phyloP scores from a whole-genome alignment of 495 filamentous ascomycete genomes.

The Xylaria intraflava region DNA sequence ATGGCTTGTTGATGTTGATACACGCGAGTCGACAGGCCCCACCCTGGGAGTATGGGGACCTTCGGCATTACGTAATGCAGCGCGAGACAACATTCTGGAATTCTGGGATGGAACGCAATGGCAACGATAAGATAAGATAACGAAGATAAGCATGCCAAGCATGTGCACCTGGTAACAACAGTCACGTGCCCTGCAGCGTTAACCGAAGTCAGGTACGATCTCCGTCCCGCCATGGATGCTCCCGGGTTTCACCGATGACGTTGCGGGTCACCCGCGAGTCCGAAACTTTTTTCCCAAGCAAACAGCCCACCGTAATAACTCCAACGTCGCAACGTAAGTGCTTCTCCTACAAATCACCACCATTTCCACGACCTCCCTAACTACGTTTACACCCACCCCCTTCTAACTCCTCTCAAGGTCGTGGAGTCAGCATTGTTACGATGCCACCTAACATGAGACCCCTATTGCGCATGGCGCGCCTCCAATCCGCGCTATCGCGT shows the following conservation, averaged over 20 bases:
- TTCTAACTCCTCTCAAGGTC: not conserved
- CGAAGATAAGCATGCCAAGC: too few relatives aligned
- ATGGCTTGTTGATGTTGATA: constrained; percentile 3
- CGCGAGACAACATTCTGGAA: too few relatives aligned
- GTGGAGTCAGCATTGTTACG: not conserved
- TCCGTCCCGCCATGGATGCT: not conserved
- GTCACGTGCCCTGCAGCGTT: too few relatives aligned
- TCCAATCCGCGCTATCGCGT: constrained; percentile 15
- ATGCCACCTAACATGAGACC: constrained; percentile 22
- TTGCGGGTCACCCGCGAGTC: not conserved
- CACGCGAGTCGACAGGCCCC: constrained; percentile 4
- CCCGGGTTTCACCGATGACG: not conserved
- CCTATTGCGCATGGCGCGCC: constrained; percentile 21
- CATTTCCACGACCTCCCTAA: too few relatives aligned
- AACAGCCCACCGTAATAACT: too few relatives aligned
- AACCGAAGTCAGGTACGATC: too few relatives aligned
- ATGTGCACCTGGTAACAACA: too few relatives aligned
- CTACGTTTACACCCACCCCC: too few relatives aligned
- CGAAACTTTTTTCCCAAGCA: too few relatives aligned
- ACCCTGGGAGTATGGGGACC: not conserved
- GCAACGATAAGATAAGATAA: too few relatives aligned
- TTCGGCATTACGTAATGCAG: too few relatives aligned
- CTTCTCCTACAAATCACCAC: not conserved
- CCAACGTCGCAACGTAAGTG: not conserved
- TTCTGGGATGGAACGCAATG: too few relatives aligned